Evolutionary conservation across 768 basidiomycete genomes (phyloP).

Genomic region (Cyathus striatus): DNA sequence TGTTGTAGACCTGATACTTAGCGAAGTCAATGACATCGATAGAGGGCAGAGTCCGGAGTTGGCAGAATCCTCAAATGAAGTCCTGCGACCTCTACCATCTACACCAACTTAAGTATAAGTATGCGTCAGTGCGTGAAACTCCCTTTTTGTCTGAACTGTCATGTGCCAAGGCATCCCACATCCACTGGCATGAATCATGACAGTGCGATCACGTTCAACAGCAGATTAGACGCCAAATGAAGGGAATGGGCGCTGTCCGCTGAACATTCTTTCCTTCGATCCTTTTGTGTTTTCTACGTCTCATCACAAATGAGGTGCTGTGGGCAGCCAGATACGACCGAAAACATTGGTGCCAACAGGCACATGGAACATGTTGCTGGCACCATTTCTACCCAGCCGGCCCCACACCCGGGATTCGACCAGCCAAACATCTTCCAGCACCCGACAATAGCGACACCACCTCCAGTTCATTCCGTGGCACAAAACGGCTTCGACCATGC

Average conservation of each 20-base stretch:
- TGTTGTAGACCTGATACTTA: too few species aligned
- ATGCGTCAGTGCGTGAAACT: too few species aligned
- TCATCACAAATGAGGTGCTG: conserved; percentile 67
- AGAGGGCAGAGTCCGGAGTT: too few species aligned
- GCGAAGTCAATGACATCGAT: too few species aligned
- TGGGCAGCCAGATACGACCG: conserved; percentile 36
- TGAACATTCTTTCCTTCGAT: conserved; percentile 1
- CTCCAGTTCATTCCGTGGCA: conserved; percentile 20
- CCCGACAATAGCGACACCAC: conserved; percentile 41
- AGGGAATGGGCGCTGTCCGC: too few species aligned
- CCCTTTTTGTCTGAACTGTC: too few species aligned
- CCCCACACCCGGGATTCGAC: conserved; percentile 30
- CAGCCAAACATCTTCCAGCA: conserved; percentile 36
- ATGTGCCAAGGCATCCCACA: too few species aligned
- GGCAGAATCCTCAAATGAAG: too few species aligned
- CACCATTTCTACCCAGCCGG: conserved; percentile 47
- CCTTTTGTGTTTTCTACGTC: conserved; percentile 2
- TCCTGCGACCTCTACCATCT: too few species aligned
- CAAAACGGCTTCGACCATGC: conserved; percentile 18
- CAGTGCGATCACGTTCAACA: too few species aligned
- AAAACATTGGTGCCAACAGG: conserved; percentile 25
- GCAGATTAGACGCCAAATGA: conserved; percentile 1
- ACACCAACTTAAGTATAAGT: too few species aligned
- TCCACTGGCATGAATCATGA: too few species aligned
- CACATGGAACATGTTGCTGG: conserved; percentile 17